These are phyloP conservation scores for Phialophora chinensis DNA, from an alignment of 2,329 filamentous ascomycete genomes.

Conservation along the genomic window DNA sequence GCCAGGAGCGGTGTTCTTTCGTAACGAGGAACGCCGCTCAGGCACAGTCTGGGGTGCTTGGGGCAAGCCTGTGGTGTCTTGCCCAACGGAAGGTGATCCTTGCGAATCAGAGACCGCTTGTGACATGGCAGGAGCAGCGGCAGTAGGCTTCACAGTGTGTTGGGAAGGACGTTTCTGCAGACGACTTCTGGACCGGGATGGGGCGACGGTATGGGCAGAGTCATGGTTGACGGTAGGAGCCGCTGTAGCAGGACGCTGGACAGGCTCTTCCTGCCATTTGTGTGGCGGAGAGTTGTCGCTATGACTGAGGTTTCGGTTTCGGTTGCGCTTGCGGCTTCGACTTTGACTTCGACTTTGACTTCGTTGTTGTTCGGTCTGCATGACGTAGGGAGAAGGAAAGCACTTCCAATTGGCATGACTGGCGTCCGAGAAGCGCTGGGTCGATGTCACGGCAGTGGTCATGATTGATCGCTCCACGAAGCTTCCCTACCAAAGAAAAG, in stretches of 20 bases:
- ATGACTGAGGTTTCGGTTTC: slow-evolving; percentile 13
- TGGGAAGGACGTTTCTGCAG: slow-evolving; percentile 23
- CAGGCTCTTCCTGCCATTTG: slow-evolving; percentile 6
- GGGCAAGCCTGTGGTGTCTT: slow-evolving; percentile 26
- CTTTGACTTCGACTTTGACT: slow-evolving; percentile 13
- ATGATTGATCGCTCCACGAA: not conserved
- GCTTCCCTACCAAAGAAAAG: slow-evolving; percentile 5
- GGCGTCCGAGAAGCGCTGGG: not conserved
- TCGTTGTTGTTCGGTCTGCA: slow-evolving; percentile 8
- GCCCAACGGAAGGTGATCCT: slow-evolving; percentile 1
- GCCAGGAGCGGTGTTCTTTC: slow-evolving; percentile 18
- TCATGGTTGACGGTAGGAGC: slow-evolving; percentile 13
- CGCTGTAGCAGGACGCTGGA: slow-evolving; percentile 12
- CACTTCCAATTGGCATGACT: slow-evolving; percentile 5
- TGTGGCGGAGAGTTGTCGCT: slow-evolving; percentile 7
- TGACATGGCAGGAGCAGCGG: slow-evolving; percentile 19
- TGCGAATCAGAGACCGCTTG: slow-evolving; percentile 4
- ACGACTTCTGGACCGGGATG: slow-evolving; percentile 27
- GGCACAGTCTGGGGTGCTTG: slow-evolving; percentile 22
- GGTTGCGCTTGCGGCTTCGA: slow-evolving; percentile 11
- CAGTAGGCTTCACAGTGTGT: slow-evolving; percentile 15
- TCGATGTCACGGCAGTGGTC: slow-evolving; percentile 12
- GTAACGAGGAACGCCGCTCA: slow-evolving; percentile 25
- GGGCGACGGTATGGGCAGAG: slow-evolving; percentile 11
- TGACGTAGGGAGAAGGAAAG: slow-evolving; percentile 9